These are phyloP conservation scores for Bryum argenteum DNA, from an alignment of 225 moss, liverwort and hornwort genomes.

Conservation along the genomic window DNA sequence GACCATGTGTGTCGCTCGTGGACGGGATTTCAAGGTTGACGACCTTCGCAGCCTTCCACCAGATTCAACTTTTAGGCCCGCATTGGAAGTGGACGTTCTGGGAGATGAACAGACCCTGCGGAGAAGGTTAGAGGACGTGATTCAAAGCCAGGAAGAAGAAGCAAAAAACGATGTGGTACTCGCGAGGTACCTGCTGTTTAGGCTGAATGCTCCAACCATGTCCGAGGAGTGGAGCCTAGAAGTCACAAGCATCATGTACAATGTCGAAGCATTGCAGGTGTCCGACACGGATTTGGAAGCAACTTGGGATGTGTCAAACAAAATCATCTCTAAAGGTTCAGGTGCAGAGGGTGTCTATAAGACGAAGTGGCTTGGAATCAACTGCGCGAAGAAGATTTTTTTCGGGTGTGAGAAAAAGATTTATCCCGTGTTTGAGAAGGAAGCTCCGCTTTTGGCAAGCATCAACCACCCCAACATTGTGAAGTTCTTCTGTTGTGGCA, in stretches of 20 bases:
- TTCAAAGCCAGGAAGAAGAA: not conserved
- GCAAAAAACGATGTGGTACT: conserved; percentile 5
- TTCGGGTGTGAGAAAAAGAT: not conserved
- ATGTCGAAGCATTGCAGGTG: not conserved
- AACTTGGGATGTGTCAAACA: not conserved
- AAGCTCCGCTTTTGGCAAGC: conserved; percentile 16
- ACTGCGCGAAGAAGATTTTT: conserved; percentile 23
- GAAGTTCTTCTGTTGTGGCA: conserved; percentile 17
- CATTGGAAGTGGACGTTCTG: not conserved
- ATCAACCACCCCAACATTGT: conserved; percentile 27
- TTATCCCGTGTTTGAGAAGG: not conserved
- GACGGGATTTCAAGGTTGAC: not conserved
- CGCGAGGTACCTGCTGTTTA: conserved; percentile 14
- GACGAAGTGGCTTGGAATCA: conserved; percentile 22
- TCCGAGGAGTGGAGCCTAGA: not conserved
- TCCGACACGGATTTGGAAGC: not conserved
- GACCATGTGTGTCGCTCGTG: not conserved
- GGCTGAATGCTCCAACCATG: not conserved
- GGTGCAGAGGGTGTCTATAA: not conserved
- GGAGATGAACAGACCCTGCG: not conserved
- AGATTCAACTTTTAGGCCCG: not conserved
- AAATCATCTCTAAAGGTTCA: not conserved
- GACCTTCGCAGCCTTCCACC: conserved; percentile 8
- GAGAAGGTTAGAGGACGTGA: not conserved
- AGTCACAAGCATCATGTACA: not conserved